These are phyloP conservation scores for Chrysosporium keratinophilum DNA, from an alignment of 2,329 filamentous ascomycete species.

Conservation along the genomic window DNA sequence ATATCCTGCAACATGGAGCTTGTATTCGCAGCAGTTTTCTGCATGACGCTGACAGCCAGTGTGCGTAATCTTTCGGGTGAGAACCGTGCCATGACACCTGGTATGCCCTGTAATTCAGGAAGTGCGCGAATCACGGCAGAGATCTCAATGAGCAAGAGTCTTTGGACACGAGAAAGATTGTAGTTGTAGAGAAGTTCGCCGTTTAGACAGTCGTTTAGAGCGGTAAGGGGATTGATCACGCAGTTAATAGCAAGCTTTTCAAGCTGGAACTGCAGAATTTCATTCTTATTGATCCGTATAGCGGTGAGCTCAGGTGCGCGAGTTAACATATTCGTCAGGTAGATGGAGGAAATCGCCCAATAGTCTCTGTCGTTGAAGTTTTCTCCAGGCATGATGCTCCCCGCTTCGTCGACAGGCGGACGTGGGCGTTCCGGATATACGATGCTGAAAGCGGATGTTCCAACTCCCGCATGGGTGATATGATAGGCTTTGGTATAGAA, in stretches of 20 bases:
- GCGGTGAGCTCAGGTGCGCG: constrained; percentile 53
- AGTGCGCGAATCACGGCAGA: constrained; percentile 58
- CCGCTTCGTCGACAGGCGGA: constrained; percentile 15
- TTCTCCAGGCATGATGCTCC: neutral
- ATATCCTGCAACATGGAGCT: constrained; percentile 62
- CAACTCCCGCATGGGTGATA: constrained; percentile 48
- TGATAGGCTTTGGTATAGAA: constrained; percentile 42
- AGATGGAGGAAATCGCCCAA: constrained; percentile 39
- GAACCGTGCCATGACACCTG: constrained; percentile 51
- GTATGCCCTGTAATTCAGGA: constrained; percentile 59
- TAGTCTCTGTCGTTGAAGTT: constrained; percentile 4
- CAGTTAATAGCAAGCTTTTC: constrained; percentile 66
- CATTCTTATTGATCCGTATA: constrained; percentile 46
- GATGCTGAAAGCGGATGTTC: constrained; percentile 48
- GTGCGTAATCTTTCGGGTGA: constrained; percentile 52
- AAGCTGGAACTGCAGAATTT: constrained; percentile 63
- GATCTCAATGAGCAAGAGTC: constrained; percentile 64
- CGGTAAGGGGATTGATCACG: constrained; percentile 71
- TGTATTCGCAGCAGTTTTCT: constrained; percentile 46
- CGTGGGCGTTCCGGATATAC: constrained; percentile 22
- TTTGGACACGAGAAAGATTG: constrained; percentile 55
- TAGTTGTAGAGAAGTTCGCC: constrained; percentile 59
- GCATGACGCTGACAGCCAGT: constrained; percentile 46
- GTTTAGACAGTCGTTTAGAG: constrained; percentile 66
- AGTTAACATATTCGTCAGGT: constrained; percentile 55